These are phyloP conservation scores for Citrus glauca DNA, from an alignment of 345 rosid genomes.

Conservation along the genomic window DNA sequence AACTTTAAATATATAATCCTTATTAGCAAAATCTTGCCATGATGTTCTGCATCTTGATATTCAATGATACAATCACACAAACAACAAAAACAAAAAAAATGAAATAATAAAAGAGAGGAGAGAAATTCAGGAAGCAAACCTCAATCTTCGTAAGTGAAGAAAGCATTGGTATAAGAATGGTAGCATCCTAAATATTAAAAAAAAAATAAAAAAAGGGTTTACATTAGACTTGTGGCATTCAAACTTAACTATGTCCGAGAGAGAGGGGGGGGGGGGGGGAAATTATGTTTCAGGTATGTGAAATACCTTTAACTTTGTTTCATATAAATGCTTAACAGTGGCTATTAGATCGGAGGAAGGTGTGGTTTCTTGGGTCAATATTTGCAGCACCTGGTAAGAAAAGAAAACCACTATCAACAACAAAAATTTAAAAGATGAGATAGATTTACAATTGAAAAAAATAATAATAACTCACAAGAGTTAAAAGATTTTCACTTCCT, in stretches of 20 bases:
- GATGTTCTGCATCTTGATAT: background rate
- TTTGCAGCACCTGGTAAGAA: conserved; percentile 75
- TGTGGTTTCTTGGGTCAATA: conserved; percentile 75
- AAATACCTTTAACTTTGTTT: conserved; percentile 85
- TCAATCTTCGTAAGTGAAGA: conserved; percentile 88
- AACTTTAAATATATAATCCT: background rate
- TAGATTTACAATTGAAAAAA: conserved; percentile 4
- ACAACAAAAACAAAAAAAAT: background rate
- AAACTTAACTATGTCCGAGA: conserved; percentile 12
- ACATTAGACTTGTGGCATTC: conserved; percentile 10
- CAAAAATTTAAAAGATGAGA: conserved; percentile 7
- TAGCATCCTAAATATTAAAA: conserved; percentile 69
- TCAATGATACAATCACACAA: background rate
- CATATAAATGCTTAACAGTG: conserved; percentile 87
- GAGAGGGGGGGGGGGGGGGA: too few relatives aligned
- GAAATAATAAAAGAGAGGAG: background rate
- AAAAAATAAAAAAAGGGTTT: background rate
- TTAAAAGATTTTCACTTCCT: conserved; percentile 97
- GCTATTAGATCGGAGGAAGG: conserved; percentile 76
- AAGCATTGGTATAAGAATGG: conserved; percentile 88
- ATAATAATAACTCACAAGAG: conserved; percentile 46
- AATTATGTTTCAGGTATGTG: conserved; percentile 7
- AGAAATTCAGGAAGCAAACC: conserved; percentile 42
- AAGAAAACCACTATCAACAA: conserved; percentile 20
- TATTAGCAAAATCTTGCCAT: background rate